These are phyloP conservation scores for Wickerhamomyces hampshirensis DNA, from an alignment of 805 yeast species.

Conservation along the genomic window DNA sequence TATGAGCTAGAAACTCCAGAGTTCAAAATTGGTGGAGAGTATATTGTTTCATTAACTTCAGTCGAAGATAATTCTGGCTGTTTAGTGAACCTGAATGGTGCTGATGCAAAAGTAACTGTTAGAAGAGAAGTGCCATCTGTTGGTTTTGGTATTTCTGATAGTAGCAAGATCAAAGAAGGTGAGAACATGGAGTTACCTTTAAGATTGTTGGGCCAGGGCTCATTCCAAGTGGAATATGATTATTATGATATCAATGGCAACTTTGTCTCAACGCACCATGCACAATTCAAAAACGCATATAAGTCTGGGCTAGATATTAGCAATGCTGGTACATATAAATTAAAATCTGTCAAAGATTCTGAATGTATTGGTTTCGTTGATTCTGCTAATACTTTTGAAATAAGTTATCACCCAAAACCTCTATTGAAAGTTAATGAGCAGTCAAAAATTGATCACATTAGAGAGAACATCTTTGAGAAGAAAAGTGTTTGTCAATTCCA, in stretches of 20 bases:
- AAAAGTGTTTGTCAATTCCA: slow-evolving; percentile 43
- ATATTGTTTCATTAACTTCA: slow-evolving; percentile 54
- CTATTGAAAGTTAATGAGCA: slow-evolving; percentile 33
- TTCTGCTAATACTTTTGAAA: slow-evolving; percentile 29
- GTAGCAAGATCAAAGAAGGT: slow-evolving; percentile 58
- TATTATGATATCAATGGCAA: slow-evolving; percentile 27
- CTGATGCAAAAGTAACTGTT: slow-evolving; percentile 62
- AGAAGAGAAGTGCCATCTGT: slow-evolving; percentile 65
- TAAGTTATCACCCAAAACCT: slow-evolving; percentile 45
- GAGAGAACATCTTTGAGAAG: slow-evolving; percentile 27
- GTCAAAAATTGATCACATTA: slow-evolving; percentile 20
- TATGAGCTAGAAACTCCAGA: slow-evolving; percentile 49
- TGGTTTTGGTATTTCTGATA: slow-evolving; percentile 36
- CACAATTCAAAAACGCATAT: slow-evolving; percentile 16
- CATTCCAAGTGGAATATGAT: slow-evolving; percentile 38
- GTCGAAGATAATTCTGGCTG: slow-evolving; percentile 78
- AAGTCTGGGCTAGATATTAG: slow-evolving; percentile 33
- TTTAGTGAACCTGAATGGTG: slow-evolving; percentile 59
- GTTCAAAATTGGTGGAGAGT: slow-evolving; percentile 67
- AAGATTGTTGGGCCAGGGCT: slow-evolving; percentile 51
- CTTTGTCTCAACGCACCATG: slow-evolving; percentile 20
- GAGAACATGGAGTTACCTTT: slow-evolving; percentile 55
- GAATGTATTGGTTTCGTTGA: slow-evolving; percentile 46
- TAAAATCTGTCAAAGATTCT: slow-evolving; percentile 43
- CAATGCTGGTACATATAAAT: slow-evolving; percentile 43